phyloP scores from a whole-genome alignment of 495 filamentous ascomycete genomes.

The Trichocladium antarcticum region DNA sequence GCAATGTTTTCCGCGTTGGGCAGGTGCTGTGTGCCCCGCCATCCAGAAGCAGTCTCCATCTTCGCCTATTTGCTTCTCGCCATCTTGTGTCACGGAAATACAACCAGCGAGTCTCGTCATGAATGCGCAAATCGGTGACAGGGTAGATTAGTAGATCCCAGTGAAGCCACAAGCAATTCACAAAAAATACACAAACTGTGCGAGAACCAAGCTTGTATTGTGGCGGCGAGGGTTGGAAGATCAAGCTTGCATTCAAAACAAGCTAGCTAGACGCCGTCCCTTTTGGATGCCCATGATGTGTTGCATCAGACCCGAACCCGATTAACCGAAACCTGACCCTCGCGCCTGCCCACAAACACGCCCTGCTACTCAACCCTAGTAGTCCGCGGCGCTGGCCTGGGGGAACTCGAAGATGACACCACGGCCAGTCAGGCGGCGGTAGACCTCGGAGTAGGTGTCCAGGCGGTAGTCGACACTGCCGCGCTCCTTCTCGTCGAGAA shows the following conservation, averaged over 20 bases:
- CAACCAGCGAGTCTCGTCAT: too few species aligned
- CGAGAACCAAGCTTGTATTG: constrained; percentile 16
- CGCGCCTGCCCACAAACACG: constrained; percentile 19
- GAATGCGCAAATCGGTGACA: too few species aligned
- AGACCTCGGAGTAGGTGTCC: constrained; percentile 98
- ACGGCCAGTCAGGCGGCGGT: constrained; percentile 89
- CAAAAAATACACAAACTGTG: too few species aligned
- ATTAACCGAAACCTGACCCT: constrained; percentile 25
- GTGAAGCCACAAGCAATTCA: too few species aligned
- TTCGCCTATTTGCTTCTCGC: too few species aligned
- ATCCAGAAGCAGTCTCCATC: too few species aligned
- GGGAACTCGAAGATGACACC: constrained; percentile 96
- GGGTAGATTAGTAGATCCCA: too few species aligned
- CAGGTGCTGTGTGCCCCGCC: too few species aligned
- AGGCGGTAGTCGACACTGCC: constrained; percentile 96
- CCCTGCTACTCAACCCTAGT: constrained; percentile 40
- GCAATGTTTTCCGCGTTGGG: too few species aligned
- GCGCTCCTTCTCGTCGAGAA: constrained; percentile 99
- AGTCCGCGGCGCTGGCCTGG: constrained; percentile 61
- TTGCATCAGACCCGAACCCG: constrained; percentile 23
- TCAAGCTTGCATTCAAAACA: constrained; percentile 27
- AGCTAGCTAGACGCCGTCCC: constrained; percentile 33
- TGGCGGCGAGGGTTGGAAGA: constrained; percentile 7
- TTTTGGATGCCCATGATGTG: constrained; percentile 26
- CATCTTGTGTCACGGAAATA: too few species aligned